Evolutionary conservation across 192 early-diverging fungal genomes (phyloP).

Genomic region (Lobulomyces angularis): DNA sequence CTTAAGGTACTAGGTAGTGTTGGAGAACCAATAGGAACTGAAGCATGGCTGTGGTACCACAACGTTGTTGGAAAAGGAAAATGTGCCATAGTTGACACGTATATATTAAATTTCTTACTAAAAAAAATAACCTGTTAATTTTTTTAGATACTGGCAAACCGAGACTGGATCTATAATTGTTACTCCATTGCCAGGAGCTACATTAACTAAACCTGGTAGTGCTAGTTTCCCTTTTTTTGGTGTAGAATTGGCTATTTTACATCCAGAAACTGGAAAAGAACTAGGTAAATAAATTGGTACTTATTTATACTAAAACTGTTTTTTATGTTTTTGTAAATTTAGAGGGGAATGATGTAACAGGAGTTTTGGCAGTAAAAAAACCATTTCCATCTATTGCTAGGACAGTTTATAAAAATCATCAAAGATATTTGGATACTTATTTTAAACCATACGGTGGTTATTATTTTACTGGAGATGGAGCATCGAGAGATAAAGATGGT

Average conservation of each 20-base stretch:
- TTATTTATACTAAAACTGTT: too few species aligned
- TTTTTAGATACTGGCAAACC: conserved; percentile 28
- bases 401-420: conserved; percentile 82
- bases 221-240: conserved; percentile 97
- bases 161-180: conserved; percentile 92
- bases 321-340: too few species aligned
- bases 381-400: conserved; percentile 88
- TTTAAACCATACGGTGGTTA: conserved; percentile 76
- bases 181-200: conserved; percentile 81
- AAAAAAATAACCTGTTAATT: neutral
- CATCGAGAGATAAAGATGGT: conserved; percentile 77
- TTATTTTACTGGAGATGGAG: conserved; percentile 97
- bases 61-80: conserved; percentile 71
- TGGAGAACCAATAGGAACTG: conserved; percentile 95
- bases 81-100: conserved; percentile 94
- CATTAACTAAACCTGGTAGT: conserved; percentile 82
- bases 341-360: conserved; percentile 72
- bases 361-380: conserved; percentile 76
- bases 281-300: too few species aligned
- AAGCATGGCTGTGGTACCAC: conserved; percentile 97
- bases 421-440: conserved; percentile 87
- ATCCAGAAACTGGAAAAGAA: conserved; percentile 72
- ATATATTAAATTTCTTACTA: conserved; percentile 55
- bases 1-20: conserved; percentile 88
- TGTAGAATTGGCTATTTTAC: conserved; percentile 73